These are phyloP conservation scores for Quercus suber DNA, from an alignment of 306 rosid species.

Conservation along the genomic window DNA sequence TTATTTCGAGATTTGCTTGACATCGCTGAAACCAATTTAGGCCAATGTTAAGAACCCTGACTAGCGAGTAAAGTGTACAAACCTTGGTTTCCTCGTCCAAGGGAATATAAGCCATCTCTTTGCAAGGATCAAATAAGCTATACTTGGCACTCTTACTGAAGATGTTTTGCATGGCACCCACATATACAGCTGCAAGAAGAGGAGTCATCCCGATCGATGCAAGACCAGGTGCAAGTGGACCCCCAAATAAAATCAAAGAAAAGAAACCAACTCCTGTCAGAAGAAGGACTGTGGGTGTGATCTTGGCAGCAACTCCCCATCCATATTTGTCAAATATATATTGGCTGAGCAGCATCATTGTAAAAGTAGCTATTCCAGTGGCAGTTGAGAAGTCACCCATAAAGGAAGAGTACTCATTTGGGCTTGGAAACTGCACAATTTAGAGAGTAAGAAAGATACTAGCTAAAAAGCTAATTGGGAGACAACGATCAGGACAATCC, in stretches of 20 bases:
- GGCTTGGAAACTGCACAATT: conserved; percentile 81
- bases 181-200: conserved; percentile 96
- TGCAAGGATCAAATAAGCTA: conserved; percentile 97
- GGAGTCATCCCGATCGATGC: conserved; percentile 83
- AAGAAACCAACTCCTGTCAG: conserved; percentile 90
- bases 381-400: conserved; percentile 99
- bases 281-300: conserved; percentile 89
- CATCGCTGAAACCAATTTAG: not conserved
- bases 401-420: conserved; percentile 90
- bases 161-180: conserved; percentile 98
- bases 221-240: conserved; percentile 63
- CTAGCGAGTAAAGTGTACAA: conserved; percentile 19
- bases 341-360: conserved; percentile 91
- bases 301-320: conserved; percentile 96
- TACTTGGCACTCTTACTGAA: conserved; percentile 99
- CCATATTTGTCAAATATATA: conserved; percentile 79
- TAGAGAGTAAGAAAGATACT: not conserved
- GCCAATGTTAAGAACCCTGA: not conserved
- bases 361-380: conserved; percentile 90
- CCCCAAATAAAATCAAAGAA: conserved; percentile 76
- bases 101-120: conserved; percentile 99
- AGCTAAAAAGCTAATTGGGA: not conserved
- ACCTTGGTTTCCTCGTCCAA: conserved; percentile 98
- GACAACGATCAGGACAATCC: conserved; percentile 10
- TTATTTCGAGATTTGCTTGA: not conserved